Evolutionary conservation across 441 rosid species (phyloP).

Genomic region (Eruca vesicaria): DNA sequence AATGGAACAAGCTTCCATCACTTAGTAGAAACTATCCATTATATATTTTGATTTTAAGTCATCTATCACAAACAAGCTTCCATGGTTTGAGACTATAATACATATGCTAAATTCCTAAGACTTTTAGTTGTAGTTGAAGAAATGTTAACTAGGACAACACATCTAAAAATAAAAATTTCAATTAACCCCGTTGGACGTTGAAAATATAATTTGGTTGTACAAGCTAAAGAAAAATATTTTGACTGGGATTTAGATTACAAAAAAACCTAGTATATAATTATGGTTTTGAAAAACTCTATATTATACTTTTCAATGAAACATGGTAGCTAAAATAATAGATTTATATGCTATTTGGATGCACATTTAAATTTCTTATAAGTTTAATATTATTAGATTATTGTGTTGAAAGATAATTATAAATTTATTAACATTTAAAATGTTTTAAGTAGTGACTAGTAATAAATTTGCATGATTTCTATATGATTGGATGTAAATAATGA

Average conservation of each 20-base stretch:
- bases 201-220: neutral
- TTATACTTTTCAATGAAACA: neutral
- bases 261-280: neutral
- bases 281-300: neutral
- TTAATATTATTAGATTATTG: neutral
- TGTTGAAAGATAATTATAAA: neutral
- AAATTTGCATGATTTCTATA: neutral
- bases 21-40: neutral
- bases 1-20: neutral
- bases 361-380: neutral
- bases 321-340: neutral
- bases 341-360: neutral
- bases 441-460: neutral
- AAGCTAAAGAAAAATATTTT: neutral
- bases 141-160: neutral
- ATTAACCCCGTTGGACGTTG: no score
- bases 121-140: neutral
- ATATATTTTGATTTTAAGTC: neutral
- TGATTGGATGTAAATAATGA: neutral
- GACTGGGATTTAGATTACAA: neutral
- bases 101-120: neutral
- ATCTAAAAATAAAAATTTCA: neutral
- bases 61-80: neutral
- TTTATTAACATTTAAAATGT: neutral
- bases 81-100: neutral